Conservation (phyloP, 1,284 basidiomycete genomes). For the Tilletia indica region DNA sequence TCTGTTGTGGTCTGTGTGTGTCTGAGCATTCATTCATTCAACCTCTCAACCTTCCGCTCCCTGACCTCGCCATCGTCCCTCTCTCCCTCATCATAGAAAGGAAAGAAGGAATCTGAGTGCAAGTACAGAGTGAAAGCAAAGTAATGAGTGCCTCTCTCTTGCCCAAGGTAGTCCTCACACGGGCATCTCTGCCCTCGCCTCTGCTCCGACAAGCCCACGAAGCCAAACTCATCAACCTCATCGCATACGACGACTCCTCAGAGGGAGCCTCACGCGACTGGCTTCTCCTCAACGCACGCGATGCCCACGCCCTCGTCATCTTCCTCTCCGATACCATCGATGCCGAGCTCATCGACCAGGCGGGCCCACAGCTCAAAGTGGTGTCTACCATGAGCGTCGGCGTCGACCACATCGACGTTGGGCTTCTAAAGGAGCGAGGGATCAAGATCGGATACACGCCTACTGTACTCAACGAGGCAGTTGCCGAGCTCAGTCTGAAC, state of each 20-base stretch:
- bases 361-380: slow-evolving; percentile 65
- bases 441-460: slow-evolving; percentile 86
- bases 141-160: too few relatives aligned
- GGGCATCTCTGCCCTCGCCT: neutral
- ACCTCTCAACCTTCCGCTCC: too few relatives aligned
- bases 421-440: slow-evolving; percentile 65
- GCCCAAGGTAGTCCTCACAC: slow-evolving; percentile 11
- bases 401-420: slow-evolving; percentile 74
- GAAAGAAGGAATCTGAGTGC: neutral
- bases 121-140: neutral
- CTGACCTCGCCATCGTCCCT: neutral
- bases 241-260: neutral
- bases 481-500: slow-evolving; percentile 85
- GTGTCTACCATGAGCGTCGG: slow-evolving; percentile 74
- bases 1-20: too few relatives aligned
- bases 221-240: slow-evolving; percentile 5
- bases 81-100: neutral
- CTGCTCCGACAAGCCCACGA: slow-evolving; percentile 8
- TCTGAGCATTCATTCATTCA: too few relatives aligned
- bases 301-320: slow-evolving; percentile 9
- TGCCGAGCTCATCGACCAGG: slow-evolving; percentile 40
- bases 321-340: slow-evolving; percentile 63
- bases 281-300: neutral
- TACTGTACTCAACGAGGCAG: slow-evolving; percentile 81
- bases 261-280: slow-evolving; percentile 1